Base-by-base conservation (phyloP, 192 early-diverging fungal genomes). In the Entrophospora sp. region DNA sequence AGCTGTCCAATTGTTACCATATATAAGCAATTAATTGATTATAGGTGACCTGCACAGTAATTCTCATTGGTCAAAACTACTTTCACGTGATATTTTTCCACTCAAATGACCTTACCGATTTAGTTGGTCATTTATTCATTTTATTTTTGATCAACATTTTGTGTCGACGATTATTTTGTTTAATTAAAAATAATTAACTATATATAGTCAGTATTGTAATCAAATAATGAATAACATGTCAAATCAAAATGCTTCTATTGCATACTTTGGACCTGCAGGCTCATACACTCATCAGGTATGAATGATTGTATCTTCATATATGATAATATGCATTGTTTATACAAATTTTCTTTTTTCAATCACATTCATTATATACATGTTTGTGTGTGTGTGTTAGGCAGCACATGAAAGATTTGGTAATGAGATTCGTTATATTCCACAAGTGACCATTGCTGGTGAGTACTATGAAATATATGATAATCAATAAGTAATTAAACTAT, bases 181-280 rank as follows among this genome's bases (percentile, higher is more conserved):
- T n/a, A n/a, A n/a, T n/a, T n/a, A n/a, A n/a, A n/a, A n/a, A n/a
- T n/a, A n/a, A n/a, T n/a, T n/a, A n/a, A n/a, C n/a, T n/a, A n/a
- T n/a, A n/a, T n/a, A n/a, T n/a, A n/a, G n/a, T n/a, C n/a, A n/a
- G n/a, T n/a, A n/a, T n/a, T n/a, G n/a, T n/a, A n/a, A n/a, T n/a
- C n/a, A n/a, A n/a, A n/a, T n/a, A n/a, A n/a, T n/a, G n/a, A 13
- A 90, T 95, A 64, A 83, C 89, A 16, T 78, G 91, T 22, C 90
- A 93, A 70, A 81, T 85, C 32, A 81, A 90, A 27, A 83, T 89
- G 20, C n/a, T n/a, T 81, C 88, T 5, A 84, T 98, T 13, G 91
- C 89, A 16, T 98, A 90, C 65, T 83, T 98, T 14, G 96, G 96
- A 3, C 93, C 96, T 0, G 74, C 82, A 4, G 96, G 94, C 34